These are phyloP conservation scores for Aspergillus haitiensis DNA, from an alignment of 495 filamentous ascomycete species.

Conservation along the genomic window DNA sequence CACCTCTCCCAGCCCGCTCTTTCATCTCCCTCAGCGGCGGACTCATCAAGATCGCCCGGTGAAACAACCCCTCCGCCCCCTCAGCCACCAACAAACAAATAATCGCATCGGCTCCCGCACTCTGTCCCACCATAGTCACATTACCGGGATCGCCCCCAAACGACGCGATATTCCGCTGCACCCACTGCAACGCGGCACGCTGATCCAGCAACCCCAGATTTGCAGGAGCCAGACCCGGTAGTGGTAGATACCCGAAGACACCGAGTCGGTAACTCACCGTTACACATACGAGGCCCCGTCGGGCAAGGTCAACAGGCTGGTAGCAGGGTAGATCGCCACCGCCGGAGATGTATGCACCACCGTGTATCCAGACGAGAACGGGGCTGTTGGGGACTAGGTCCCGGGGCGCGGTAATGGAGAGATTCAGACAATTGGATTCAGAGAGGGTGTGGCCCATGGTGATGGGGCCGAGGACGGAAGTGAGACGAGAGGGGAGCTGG, in stretches of 20 bases:
- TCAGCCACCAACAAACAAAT: not conserved
- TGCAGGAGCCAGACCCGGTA: not conserved
- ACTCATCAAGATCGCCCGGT: not conserved
- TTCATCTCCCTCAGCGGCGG: constrained; percentile 3
- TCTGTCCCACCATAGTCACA: constrained; percentile 49
- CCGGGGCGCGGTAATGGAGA: constrained; percentile 3
- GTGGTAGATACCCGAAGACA: constrained; percentile 1
- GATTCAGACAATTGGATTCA: constrained; percentile 1
- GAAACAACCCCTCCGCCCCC: not conserved
- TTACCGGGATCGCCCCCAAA: constrained; percentile 48
- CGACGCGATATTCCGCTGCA: constrained; percentile 46
- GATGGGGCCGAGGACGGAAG: constrained; percentile 1
- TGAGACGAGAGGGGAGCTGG: constrained; percentile 7
- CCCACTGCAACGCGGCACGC: constrained; percentile 45
- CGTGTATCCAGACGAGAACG: constrained; percentile 7
- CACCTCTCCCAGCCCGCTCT: not conserved
- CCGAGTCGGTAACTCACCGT: constrained; percentile 5
- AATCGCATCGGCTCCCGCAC: constrained; percentile 38
- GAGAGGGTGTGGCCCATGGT: not conserved
- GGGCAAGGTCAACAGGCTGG: constrained; percentile 2
- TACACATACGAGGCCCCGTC: not conserved
- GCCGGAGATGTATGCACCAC: constrained; percentile 9
- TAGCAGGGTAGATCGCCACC: constrained; percentile 1
- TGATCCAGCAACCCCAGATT: constrained; percentile 45
- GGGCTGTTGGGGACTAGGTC: not conserved